Conservation (phyloP, 805 yeast species). For the Metschnikowia bowlesiae region DNA sequence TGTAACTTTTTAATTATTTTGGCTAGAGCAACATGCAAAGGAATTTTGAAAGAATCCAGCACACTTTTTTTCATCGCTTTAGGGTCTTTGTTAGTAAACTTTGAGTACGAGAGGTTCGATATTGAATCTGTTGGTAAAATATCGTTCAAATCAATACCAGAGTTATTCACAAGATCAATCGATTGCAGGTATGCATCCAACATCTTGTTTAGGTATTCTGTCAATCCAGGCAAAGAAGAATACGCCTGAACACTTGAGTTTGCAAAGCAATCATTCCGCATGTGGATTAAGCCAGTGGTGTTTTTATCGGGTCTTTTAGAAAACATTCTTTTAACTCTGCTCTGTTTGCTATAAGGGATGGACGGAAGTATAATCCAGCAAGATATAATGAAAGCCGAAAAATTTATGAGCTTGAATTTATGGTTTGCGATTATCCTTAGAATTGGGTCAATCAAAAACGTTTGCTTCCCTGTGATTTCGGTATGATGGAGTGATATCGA, state of each 20-base stretch:
- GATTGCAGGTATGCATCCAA: constrained; percentile 25
- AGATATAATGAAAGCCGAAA: constrained; percentile 5
- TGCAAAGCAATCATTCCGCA: constrained; percentile 88
- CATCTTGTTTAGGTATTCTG: constrained; percentile 49
- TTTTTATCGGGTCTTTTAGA: constrained; percentile 61
- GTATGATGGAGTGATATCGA: neutral
- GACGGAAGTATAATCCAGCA: constrained; percentile 14
- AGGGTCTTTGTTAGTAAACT: constrained; percentile 9
- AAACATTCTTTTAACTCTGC: constrained; percentile 25
- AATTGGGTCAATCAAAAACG: neutral
- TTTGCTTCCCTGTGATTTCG: neutral
- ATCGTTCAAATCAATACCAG: constrained; percentile 11
- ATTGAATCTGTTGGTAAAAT: constrained; percentile 15
- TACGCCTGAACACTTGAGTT: constrained; percentile 83
- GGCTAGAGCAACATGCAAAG: constrained; percentile 56
- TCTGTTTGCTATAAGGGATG: constrained; percentile 2
- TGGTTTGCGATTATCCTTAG: neutral
- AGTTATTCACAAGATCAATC: constrained; percentile 13
- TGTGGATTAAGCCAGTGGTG: constrained; percentile 79
- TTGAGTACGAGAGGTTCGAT: constrained; percentile 14
- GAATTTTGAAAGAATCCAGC: constrained; percentile 31
- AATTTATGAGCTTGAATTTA: neutral
- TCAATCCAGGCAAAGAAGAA: constrained; percentile 55
- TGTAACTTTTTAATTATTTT: constrained; percentile 53
- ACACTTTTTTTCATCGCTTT: constrained; percentile 9